Evolutionary conservation across 495 filamentous ascomycete genomes (phyloP).

Genomic region (Penicillium crystallinum): DNA sequence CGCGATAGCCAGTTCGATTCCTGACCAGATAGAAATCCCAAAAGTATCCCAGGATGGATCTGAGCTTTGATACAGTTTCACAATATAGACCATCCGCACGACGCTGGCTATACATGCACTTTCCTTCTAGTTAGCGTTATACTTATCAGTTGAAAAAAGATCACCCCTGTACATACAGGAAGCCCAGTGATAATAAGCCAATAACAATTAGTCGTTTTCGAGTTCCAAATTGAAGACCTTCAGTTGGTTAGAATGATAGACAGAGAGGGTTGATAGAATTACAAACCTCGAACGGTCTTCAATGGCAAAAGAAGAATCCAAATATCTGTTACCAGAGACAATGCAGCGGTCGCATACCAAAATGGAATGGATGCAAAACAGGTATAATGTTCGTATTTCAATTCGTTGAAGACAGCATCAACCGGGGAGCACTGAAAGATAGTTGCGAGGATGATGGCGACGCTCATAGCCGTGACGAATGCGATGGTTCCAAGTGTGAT

Average conservation of each 20-base stretch:
- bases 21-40: constrained; percentile 8
- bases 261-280: not conserved
- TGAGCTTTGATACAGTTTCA: constrained; percentile 10
- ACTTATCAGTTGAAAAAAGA: not conserved
- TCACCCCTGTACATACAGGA: constrained; percentile 1
- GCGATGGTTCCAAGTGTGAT: constrained; percentile 4
- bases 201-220: not conserved
- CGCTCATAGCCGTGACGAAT: constrained; percentile 10
- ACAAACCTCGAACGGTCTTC: constrained; percentile 5
- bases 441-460: constrained; percentile 7
- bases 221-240: not conserved
- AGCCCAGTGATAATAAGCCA: constrained; percentile 5
- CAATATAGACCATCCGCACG: constrained; percentile 12
- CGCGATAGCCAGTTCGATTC: constrained; percentile 7
- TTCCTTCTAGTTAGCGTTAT: not conserved
- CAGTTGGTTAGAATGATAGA: not conserved
- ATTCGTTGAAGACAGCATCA: not conserved
- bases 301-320: constrained; percentile 11
- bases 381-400: constrained; percentile 3
- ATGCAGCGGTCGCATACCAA: constrained; percentile 4
- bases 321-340: constrained; percentile 9
- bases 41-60: constrained; percentile 11
- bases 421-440: constrained; percentile 12
- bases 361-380: constrained; percentile 11
- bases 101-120: constrained; percentile 12